Evolutionary conservation across 208 protist genomes (phyloP).

Genomic region (Wallacemonas rigidus): DNA sequence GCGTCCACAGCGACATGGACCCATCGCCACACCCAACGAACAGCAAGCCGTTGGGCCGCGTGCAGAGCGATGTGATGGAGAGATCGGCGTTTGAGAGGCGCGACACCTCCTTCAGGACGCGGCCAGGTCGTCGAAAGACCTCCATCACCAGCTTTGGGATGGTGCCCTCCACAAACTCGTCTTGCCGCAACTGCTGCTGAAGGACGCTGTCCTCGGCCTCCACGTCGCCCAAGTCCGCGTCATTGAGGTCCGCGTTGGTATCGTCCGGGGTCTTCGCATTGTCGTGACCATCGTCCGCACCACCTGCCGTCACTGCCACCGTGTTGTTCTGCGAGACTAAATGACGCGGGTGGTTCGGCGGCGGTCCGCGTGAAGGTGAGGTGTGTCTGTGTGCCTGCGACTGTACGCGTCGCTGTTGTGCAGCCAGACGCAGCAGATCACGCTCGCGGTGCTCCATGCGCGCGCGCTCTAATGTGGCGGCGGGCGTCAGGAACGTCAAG

Average conservation of each 20-base stretch:
- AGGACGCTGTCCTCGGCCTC: constrained; percentile 14
- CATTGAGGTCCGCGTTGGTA: constrained; percentile 12
- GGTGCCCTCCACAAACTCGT: constrained; percentile 69
- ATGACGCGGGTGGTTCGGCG: too few species aligned
- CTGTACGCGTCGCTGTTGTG: background rate
- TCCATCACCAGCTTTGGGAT: constrained; percentile 49
- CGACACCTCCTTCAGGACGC: constrained; percentile 38
- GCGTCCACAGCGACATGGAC: constrained; percentile 68
- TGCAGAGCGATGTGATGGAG: constrained; percentile 50
- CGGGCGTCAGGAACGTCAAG: constrained; percentile 55
- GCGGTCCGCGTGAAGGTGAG: too few species aligned
- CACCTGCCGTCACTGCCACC: background rate
- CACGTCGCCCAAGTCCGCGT: background rate
- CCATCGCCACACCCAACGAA: constrained; percentile 70
- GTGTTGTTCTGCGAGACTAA: too few species aligned
- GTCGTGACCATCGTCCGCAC: background rate
- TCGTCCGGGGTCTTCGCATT: background rate
- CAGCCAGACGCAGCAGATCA: constrained; percentile 15
- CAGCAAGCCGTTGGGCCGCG: constrained; percentile 66
- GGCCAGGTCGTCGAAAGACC: constrained; percentile 38
- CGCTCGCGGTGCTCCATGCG: constrained; percentile 63
- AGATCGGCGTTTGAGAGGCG: constrained; percentile 32
- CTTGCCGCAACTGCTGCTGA: constrained; percentile 12
- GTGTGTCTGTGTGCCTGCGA: background rate
- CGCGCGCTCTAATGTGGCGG: constrained; percentile 63